Percentiles rank a stretch among this genome's conserved stretches.
Conservation (phyloP, 139 green algal species). For the Haematococcus lacustris region DNA sequence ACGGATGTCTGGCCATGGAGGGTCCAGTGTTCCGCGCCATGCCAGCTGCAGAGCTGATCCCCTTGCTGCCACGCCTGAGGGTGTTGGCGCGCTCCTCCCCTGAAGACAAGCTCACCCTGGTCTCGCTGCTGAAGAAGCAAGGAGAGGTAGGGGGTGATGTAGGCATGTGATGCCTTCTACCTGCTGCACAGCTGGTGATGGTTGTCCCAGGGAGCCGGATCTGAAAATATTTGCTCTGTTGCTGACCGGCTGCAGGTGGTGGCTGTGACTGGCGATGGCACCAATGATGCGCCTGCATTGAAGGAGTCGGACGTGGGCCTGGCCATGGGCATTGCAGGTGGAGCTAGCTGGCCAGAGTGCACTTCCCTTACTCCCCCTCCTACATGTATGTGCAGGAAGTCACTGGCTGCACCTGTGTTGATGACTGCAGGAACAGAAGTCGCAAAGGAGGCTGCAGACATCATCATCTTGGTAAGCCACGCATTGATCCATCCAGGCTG, state of each 20-base stretch:
- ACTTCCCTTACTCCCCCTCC: too few relatives aligned
- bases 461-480: slow-evolving; percentile 92
- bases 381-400: too few relatives aligned
- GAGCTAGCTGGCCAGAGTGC: too few relatives aligned
- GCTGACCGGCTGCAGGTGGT: slow-evolving; percentile 70
- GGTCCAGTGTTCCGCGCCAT: slow-evolving; percentile 79
- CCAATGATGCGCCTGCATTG: slow-evolving; percentile 94
- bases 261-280: slow-evolving; percentile 93
- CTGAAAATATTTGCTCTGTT: too few relatives aligned
- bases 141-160: too few relatives aligned
- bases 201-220: too few relatives aligned
- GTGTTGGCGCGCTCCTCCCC: slow-evolving; percentile 92
- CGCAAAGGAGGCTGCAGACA: background rate
- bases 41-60: slow-evolving; percentile 37
- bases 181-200: too few relatives aligned
- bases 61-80: slow-evolving; percentile 66
- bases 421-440: background rate
- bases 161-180: too few relatives aligned
- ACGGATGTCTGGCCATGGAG: slow-evolving; percentile 67
- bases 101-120: slow-evolving; percentile 91
- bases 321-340: slow-evolving; percentile 92
- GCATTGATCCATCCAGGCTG: too few relatives aligned
- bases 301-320: slow-evolving; percentile 95
- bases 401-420: too few relatives aligned
- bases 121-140: slow-evolving; percentile 77